A percentile compares a stretch with the other conserved stretches of the same genome.
Evolutionary conservation across 371 early-diverging fungal genomes (phyloP).

Genomic region (Rhizopus stolonifer): DNA sequence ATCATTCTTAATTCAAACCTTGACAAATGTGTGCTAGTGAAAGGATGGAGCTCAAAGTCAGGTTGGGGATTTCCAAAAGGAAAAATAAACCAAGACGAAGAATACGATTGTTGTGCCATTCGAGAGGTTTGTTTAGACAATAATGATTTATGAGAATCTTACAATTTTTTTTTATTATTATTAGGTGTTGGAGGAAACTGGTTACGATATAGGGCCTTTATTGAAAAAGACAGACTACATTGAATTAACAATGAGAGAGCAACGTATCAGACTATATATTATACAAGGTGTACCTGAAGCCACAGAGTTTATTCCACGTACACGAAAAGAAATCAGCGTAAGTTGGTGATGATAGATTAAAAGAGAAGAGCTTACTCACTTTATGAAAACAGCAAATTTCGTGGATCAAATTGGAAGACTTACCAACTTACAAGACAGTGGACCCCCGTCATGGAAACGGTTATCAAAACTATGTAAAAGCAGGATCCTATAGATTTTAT

Average conservation of each 20-base stretch:
- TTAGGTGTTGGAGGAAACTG: conserved; percentile 95
- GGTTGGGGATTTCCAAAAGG: conserved; percentile 99
- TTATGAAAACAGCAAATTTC: conserved; percentile 36
- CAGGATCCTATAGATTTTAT: conserved; percentile 51
- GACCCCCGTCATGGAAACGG: conserved; percentile 22
- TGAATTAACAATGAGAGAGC: conserved; percentile 83
- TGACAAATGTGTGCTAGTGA: conserved; percentile 88
- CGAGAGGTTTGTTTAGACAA: conserved; percentile 67
- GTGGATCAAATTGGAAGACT: conserved; percentile 48
- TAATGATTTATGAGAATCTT: not conserved
- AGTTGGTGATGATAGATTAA: conserved; percentile 1
- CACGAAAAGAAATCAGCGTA: conserved; percentile 96
- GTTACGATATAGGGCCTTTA: conserved; percentile 85
- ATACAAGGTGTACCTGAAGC: conserved; percentile 87
- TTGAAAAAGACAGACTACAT: conserved; percentile 75
- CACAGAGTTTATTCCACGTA: conserved; percentile 84
- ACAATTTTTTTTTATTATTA: not conserved
- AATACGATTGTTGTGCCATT: conserved; percentile 88
- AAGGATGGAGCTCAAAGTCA: conserved; percentile 85
- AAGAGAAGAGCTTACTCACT: not conserved
- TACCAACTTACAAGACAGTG: conserved; percentile 44
- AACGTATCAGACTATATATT: conserved; percentile 90
- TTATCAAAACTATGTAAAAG: conserved; percentile 21
- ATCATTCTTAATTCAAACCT: conserved; percentile 88
- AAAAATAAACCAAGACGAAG: conserved; percentile 98